Percentiles rank a stretch among this genome's conserved stretches.
These are phyloP conservation scores for Laburnicola sp. DNA, from an alignment of 2,329 filamentous ascomycete genomes.

Conservation along the genomic window DNA sequence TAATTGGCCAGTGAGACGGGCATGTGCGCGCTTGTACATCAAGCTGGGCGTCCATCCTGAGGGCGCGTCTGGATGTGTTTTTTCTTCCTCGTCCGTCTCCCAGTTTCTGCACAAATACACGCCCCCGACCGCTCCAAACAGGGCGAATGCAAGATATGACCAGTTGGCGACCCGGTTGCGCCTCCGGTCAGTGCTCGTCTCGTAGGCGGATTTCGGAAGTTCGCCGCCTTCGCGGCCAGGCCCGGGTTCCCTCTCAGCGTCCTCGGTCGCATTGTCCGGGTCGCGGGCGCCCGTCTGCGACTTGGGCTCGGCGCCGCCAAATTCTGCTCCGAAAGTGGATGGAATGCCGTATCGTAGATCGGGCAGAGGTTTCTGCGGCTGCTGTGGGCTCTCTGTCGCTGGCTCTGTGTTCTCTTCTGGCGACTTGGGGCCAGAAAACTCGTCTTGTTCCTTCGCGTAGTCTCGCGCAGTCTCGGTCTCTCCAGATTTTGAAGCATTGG, in stretches of 20 bases:
- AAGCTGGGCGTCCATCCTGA: conserved; percentile 75
- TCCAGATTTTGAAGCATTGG: too few species aligned
- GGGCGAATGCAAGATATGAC: conserved; percentile 66
- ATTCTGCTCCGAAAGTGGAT: conserved; percentile 82
- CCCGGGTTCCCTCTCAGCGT: conserved; percentile 51
- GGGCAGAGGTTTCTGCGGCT: conserved; percentile 70
- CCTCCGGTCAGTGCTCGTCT: conserved; percentile 86
- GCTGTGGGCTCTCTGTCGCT: conserved; percentile 50
- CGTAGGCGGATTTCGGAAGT: conserved; percentile 77
- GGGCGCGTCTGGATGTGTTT: conserved; percentile 68
- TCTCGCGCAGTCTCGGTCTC: too few species aligned
- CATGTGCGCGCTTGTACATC: conserved; percentile 80
- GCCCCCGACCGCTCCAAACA: conserved; percentile 60
- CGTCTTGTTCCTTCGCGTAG: too few species aligned
- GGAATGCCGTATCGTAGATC: conserved; percentile 95
- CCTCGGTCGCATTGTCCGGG: conserved; percentile 58
- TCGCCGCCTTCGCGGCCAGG: conserved; percentile 61
- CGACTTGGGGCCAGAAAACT: too few species aligned
- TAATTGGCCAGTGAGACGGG: conserved; percentile 73
- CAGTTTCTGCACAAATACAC: conserved; percentile 86
- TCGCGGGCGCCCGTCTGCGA: conserved; percentile 30
- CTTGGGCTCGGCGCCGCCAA: conserved; percentile 51
- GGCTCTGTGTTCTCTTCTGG: conserved; percentile 43
- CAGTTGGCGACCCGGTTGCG: conserved; percentile 76
- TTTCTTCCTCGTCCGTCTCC: conserved; percentile 73